Evolutionary conservation across 2,329 filamentous ascomycete genomes (phyloP), one percentile per base, ranked within the genome.

Genomic region (Venturia carpophila): DNA sequence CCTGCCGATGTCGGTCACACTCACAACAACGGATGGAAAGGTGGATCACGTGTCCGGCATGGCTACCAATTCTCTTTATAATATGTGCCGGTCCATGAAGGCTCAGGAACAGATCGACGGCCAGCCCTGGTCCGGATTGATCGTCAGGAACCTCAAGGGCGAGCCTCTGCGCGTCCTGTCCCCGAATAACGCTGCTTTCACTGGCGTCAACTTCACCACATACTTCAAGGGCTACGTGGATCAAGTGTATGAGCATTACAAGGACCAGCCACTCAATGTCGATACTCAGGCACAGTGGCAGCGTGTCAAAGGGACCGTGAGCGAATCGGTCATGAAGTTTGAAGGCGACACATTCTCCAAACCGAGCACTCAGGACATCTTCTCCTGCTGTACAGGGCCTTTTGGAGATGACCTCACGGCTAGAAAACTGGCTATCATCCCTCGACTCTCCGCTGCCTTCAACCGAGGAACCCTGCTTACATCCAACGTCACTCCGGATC

Each of bases 381-480:
- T 90, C 71, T 82, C 81, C 42, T 89, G 86, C 75, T 86, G 82
- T 68, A 84, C 82, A 1, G 86, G 86, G 0, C 84, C 85, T 0
- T 88, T 88, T 68, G 77, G 78, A 68, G 70, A 77, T 60, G 70
- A 82, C 66, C 75, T 75, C 15, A 58, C 27, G 11, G 71, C 71
- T 5, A 74, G 76, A 65, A 76, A 77, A 24, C 79, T 79, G 66
- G 86, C 86, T 47, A 83, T 92, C 65, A 86, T 86, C 9, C 88
- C 91, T 0, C 82, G 90, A 19, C 76, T 94, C 15, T 83, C 87
- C 0, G 90, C 90, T 0, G 89, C 87, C 0, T 84, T 93, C 70
- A 91, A 92, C 75, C 82, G 90, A 21, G 86, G 83, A 41, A 92
- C 88, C 11, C 75, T 94, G 67, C 75, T 89, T 62, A 71, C 75